These are phyloP conservation scores for Rhodotorula sp. DNA, from an alignment of 1,284 basidiomycete species.

Conservation along the genomic window DNA sequence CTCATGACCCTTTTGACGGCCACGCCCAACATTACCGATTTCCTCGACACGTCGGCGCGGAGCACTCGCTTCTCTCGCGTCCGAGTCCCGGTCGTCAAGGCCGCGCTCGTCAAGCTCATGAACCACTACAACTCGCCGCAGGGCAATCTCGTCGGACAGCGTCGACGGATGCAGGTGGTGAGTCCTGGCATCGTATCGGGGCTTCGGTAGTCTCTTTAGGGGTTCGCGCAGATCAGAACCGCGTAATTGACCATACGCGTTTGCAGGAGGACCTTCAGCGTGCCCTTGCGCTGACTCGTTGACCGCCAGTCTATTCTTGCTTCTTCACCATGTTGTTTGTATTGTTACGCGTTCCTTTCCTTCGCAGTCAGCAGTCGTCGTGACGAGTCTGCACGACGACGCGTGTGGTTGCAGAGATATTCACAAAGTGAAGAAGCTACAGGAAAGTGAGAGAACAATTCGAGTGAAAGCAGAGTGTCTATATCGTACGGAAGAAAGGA, in stretches of 20 bases:
- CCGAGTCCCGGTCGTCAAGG: conserved; percentile 69
- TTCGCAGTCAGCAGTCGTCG: too few relatives aligned
- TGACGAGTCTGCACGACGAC: too few relatives aligned
- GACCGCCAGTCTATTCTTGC: background rate
- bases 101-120: conserved; percentile 71
- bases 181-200: background rate
- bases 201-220: background rate
- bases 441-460: too few relatives aligned
- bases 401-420: too few relatives aligned
- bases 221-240: too few relatives aligned
- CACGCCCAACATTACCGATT: conserved; percentile 68
- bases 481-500: background rate
- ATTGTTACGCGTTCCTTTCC: too few relatives aligned
- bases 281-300: background rate
- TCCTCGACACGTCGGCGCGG: conserved; percentile 69
- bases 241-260: background rate
- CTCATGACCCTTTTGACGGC: conserved; percentile 72
- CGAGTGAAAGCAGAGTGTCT: too few relatives aligned
- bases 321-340: too few relatives aligned
- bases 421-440: too few relatives aligned
- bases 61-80: conserved; percentile 69
- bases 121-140: conserved; percentile 37
- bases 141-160: conserved; percentile 10
- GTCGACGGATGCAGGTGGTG: conserved; percentile 21
- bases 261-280: conserved; percentile 26